Evolutionary conservation across 1,139 yeast species (phyloP).

Genomic region (Geotrichum reessii): DNA sequence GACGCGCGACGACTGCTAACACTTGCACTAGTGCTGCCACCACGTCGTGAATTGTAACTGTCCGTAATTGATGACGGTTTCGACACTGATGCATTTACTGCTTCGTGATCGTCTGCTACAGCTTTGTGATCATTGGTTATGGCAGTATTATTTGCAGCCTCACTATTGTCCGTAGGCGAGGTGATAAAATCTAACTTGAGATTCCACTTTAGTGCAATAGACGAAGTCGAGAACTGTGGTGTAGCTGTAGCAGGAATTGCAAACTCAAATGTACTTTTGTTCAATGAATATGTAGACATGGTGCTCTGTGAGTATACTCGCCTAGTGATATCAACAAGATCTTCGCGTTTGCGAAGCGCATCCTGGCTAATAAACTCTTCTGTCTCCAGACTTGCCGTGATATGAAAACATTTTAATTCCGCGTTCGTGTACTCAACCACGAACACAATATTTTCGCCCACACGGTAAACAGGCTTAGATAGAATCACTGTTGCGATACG

Average conservation of each 20-base stretch:
- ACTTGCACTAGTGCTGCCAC: not conserved
- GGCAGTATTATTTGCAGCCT: not conserved
- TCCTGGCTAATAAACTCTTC: slow-evolving; percentile 30
- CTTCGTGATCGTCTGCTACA: slow-evolving; percentile 3
- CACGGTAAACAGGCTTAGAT: slow-evolving; percentile 36
- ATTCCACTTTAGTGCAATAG: slow-evolving; percentile 33
- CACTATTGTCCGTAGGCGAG: slow-evolving; percentile 20
- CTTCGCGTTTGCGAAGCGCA: slow-evolving; percentile 9
- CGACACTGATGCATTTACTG: slow-evolving; percentile 12
- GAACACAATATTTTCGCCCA: slow-evolving; percentile 37
- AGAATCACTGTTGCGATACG: slow-evolving; percentile 34
- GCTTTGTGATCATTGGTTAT: not conserved
- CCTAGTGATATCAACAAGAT: slow-evolving; percentile 15
- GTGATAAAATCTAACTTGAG: slow-evolving; percentile 36
- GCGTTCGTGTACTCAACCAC: slow-evolving; percentile 29
- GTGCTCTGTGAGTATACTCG: slow-evolving; percentile 24
- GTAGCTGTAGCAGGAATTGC: slow-evolving; percentile 36
- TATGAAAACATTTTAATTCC: slow-evolving; percentile 34
- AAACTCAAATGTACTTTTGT: slow-evolving; percentile 28
- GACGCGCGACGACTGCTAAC: slow-evolving; percentile 2
- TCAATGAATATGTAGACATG: slow-evolving; percentile 24
- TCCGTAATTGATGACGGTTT: not conserved
- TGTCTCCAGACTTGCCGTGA: slow-evolving; percentile 37
- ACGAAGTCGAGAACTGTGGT: slow-evolving; percentile 35
- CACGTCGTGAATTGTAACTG: not conserved